Conservation (phyloP, 2,329 filamentous ascomycete genomes). For the Alternaria alternata region DNA sequence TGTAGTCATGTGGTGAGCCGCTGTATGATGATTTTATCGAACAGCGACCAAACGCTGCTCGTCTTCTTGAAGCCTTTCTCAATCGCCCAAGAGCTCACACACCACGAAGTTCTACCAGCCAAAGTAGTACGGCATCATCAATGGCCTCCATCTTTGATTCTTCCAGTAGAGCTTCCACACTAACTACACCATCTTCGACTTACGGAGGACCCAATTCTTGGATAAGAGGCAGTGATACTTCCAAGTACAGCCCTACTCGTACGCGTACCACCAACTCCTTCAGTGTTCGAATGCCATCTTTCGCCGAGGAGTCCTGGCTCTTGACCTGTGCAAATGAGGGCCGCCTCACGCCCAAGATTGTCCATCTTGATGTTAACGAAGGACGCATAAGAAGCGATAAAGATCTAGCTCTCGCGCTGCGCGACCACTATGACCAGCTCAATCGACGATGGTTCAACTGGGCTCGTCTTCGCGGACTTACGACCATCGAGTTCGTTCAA, state of each 20-base stretch:
- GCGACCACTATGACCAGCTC: slow-evolving; percentile 46
- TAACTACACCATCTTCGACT: slow-evolving; percentile 40
- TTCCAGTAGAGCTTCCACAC: slow-evolving; percentile 35
- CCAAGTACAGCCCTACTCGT: slow-evolving; percentile 37
- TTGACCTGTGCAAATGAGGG: slow-evolving; percentile 52
- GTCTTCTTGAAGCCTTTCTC: slow-evolving; percentile 50
- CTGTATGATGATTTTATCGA: slow-evolving; percentile 53
- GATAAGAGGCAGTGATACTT: slow-evolving; percentile 24
- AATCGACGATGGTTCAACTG: slow-evolving; percentile 45
- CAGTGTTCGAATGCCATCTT: slow-evolving; percentile 30
- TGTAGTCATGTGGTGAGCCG: slow-evolving; percentile 41
- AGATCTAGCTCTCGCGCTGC: slow-evolving; percentile 46
- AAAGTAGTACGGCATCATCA: slow-evolving; percentile 36
- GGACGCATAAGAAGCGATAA: slow-evolving; percentile 45
- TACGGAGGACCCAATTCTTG: slow-evolving; percentile 34
- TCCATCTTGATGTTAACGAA: slow-evolving; percentile 48
- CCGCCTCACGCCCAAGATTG: slow-evolving; percentile 47
- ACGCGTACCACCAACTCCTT: slow-evolving; percentile 34
- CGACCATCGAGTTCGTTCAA: slow-evolving; percentile 50
- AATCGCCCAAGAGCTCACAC: slow-evolving; percentile 44
- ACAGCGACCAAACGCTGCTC: slow-evolving; percentile 47
- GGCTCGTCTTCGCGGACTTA: slow-evolving; percentile 46
- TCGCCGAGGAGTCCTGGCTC: slow-evolving; percentile 44
- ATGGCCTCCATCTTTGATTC: slow-evolving; percentile 40
- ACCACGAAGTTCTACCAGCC: slow-evolving; percentile 30